Percentiles rank a stretch among this genome's conserved stretches.
These are phyloP conservation scores for Saccharomyces kudriavzevii DNA, from an alignment of 805 yeast genomes.

Conservation along the genomic window DNA sequence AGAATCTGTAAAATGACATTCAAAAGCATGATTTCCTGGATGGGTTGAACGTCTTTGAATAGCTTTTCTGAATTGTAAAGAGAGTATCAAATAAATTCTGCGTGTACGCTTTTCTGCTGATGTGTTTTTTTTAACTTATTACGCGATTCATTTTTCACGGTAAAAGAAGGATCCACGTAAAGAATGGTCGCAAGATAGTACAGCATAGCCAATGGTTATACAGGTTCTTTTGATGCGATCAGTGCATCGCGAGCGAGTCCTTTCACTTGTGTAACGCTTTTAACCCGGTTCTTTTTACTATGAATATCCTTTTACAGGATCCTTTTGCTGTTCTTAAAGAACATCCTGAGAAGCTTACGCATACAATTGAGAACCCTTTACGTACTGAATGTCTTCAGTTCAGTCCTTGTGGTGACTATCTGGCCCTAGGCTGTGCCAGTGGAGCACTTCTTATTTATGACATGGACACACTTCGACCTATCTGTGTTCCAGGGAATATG, in stretches of 20 bases:
- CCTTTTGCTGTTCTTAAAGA: slow-evolving; percentile 89
- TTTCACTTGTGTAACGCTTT: not conserved
- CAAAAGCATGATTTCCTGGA: slow-evolving; percentile 3
- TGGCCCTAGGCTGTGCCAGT: slow-evolving; percentile 71
- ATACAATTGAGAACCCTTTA: slow-evolving; percentile 54
- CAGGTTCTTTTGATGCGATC: not conserved
- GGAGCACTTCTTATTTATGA: slow-evolving; percentile 73
- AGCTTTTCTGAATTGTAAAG: not conserved
- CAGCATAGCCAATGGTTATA: not conserved
- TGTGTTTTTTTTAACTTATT: not conserved
- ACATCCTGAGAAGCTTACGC: slow-evolving; percentile 76
- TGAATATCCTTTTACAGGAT: slow-evolving; percentile 70
- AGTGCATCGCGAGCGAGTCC: not conserved
- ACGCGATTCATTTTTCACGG: not conserved
- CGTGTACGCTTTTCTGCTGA: not conserved
- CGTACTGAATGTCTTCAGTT: slow-evolving; percentile 61
- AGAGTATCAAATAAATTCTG: not conserved
- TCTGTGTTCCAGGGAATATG: slow-evolving; percentile 35
- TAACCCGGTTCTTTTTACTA: slow-evolving; percentile 4
- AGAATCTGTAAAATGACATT: slow-evolving; percentile 11
- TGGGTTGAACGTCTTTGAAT: not conserved
- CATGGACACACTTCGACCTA: slow-evolving; percentile 45
- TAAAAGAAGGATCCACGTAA: not conserved
- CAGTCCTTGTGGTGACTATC: slow-evolving; percentile 71
- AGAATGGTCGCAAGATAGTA: no score